Conservation (phyloP, 352 stramenopile species). For the Plasmopara muralis region DNA sequence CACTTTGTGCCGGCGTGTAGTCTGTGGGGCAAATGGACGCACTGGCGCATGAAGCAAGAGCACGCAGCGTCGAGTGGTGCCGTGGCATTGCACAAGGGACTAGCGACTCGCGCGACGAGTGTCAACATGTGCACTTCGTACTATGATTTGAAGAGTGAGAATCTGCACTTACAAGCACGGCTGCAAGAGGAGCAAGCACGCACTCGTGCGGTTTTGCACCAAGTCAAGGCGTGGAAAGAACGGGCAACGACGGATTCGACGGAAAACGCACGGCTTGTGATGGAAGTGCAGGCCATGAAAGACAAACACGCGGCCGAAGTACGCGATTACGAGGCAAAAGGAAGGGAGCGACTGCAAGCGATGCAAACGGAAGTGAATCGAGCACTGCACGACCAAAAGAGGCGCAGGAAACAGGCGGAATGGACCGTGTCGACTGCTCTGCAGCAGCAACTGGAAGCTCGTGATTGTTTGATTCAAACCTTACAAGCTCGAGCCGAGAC, state of each 20-base stretch:
- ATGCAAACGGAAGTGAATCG: constrained; percentile 50
- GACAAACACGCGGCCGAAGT: constrained; percentile 43
- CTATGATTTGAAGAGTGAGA: constrained; percentile 73
- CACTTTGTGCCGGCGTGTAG: constrained; percentile 74
- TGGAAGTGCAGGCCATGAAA: constrained; percentile 39
- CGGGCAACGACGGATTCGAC: constrained; percentile 19
- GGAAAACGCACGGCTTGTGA: constrained; percentile 31
- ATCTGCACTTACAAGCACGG: constrained; percentile 40
- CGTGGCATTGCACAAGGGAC: constrained; percentile 18
- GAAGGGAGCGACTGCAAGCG: constrained; percentile 43
- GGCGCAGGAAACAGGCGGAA: constrained; percentile 30
- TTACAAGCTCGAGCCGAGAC: constrained; percentile 6
- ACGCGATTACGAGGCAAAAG: constrained; percentile 25
- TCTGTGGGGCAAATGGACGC: constrained; percentile 82
- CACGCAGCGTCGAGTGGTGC: not conserved
- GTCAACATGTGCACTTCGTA: constrained; percentile 81
- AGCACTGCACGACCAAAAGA: constrained; percentile 45
- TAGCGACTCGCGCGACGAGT: constrained; percentile 8
- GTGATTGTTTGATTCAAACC: constrained; percentile 18
- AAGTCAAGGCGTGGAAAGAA: constrained; percentile 17
- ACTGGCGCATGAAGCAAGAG: constrained; percentile 80
- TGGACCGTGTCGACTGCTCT: constrained; percentile 10
- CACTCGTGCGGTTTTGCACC: constrained; percentile 13
- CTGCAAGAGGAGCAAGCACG: constrained; percentile 26
- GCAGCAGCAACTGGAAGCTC: constrained; percentile 19